Evolutionary conservation across 2,329 filamentous ascomycete genomes (phyloP), one percentile per base, ranked within the genome.

Genomic region (Sclerotinia nivalis): DNA sequence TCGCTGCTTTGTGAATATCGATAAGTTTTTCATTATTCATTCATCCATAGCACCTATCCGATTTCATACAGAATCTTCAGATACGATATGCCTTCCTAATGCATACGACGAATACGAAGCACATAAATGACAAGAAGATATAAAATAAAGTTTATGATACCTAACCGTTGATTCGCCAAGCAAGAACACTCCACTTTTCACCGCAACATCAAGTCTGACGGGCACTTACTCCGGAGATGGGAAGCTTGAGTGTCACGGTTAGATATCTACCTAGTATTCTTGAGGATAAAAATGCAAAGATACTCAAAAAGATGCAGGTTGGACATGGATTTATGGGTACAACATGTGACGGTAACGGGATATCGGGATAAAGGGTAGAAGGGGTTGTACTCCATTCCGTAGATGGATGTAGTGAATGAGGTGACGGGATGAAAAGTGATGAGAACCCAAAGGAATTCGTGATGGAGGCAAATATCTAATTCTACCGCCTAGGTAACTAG

Each of bases 1-100:
- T 60, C n/a, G 54, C 43, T 22, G 65, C 66, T 68, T 50, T 68
- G 55, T 52, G 10, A 28, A 54, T 28, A 54, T 54, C 25, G 28
- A 28, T 15, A 54, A 25, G 13, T 31, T 7, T 50, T 54, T 20
- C 6, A 54, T 15, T 28, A 8, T 50, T 50, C 8, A 54, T 25
- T 31, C n/a, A 25, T 31, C 50, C n/a, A 54, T n/a, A 18, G 2
- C 3, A 43, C 15, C 28, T 54, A 12, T 52, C 12, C 28, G 50
- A 54, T 54, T 31, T 18, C 25, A 54, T 54, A 40, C 10, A 43
- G 40, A 43, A 31, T 15, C 50, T 28, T 6, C 12, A 3, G 15
- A 54, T 54, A 31, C 50, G 50, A 20, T 25, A 28, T 0, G 25
- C 28, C 52, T 55, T 34, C 28, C 7, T 20, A 7, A 34, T 34